These are phyloP conservation scores for Terana coerulea DNA, from an alignment of 768 basidiomycete genomes.

Conservation along the genomic window DNA sequence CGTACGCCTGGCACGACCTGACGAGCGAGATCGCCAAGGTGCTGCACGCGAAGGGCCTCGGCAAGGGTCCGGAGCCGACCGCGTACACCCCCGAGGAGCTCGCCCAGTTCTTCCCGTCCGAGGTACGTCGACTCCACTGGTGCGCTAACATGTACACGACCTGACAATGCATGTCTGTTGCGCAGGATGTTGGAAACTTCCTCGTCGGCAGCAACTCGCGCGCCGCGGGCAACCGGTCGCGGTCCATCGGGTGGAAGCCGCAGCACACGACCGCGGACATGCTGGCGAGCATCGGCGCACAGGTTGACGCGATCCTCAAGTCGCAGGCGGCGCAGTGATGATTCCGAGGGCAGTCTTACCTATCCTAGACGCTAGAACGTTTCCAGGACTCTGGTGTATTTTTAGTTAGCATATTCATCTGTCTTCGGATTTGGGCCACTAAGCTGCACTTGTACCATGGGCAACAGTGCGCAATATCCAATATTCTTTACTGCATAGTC, in stretches of 20 bases:
- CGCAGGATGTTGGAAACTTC: conserved; percentile 13
- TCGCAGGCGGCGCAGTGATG: no score
- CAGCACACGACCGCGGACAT: conserved; percentile 36
- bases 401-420: no score
- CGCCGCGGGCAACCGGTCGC: conserved; percentile 22
- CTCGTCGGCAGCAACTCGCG: conserved; percentile 10
- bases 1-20: conserved; percentile 29
- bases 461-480: no score
- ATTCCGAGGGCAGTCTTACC: no score
- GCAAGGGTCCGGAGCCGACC: conserved; percentile 33
- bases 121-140: conserved; percentile 16
- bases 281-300: conserved; percentile 36
- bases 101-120: conserved; percentile 17
- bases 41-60: conserved; percentile 24
- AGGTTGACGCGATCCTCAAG: conserved; percentile 31
- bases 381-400: no score
- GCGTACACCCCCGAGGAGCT: conserved; percentile 42
- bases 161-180: no score
- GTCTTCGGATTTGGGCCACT: no score
- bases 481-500: no score
- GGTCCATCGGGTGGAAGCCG: conserved; percentile 43
- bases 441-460: no score
- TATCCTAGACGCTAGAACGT: no score
- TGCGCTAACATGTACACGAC: neutral
- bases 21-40: conserved; percentile 31